Evolutionary conservation across 2,329 filamentous ascomycete genomes (phyloP).

Genomic region (Calonectria leucothoes): DNA sequence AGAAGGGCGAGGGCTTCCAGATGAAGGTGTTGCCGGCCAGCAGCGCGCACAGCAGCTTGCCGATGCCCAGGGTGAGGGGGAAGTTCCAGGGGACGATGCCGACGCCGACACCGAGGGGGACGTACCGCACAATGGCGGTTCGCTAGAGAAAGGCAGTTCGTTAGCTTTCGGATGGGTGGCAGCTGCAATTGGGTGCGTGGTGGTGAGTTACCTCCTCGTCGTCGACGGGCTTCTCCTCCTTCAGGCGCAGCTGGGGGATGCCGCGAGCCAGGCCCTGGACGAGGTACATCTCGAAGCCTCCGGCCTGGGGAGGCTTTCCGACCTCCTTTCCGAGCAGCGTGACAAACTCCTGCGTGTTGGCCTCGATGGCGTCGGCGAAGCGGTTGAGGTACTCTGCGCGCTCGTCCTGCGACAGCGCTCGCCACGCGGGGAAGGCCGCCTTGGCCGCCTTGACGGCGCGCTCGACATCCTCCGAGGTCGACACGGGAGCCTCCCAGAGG

Average conservation of each 20-base stretch:
- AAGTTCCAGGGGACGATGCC: slow-evolving; percentile 41
- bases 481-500: slow-evolving; percentile 45
- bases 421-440: slow-evolving; percentile 45
- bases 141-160: slow-evolving; percentile 2
- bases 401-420: slow-evolving; percentile 39
- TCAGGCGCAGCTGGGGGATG: slow-evolving; percentile 26
- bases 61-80: slow-evolving; percentile 30
- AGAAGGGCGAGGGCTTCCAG: slow-evolving; percentile 68
- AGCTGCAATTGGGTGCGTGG: neutral
- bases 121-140: slow-evolving; percentile 25
- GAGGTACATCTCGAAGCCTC: slow-evolving; percentile 25
- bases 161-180: neutral
- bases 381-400: slow-evolving; percentile 36
- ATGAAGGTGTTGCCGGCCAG: slow-evolving; percentile 68
- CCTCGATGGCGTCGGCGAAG: slow-evolving; percentile 44
- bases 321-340: slow-evolving; percentile 37
- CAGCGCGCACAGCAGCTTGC: slow-evolving; percentile 67
- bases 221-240: slow-evolving; percentile 33
- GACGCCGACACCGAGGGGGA: slow-evolving; percentile 30
- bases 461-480: slow-evolving; percentile 44
- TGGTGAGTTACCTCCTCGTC: slow-evolving; percentile 18
- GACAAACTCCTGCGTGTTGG: slow-evolving; percentile 34
- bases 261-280: slow-evolving; percentile 15
- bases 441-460: slow-evolving; percentile 42
- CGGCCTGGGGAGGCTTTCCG: slow-evolving; percentile 38